Conservation (phyloP, 2,329 filamentous ascomycete species). For the Exophiala dermatitidis region DNA sequence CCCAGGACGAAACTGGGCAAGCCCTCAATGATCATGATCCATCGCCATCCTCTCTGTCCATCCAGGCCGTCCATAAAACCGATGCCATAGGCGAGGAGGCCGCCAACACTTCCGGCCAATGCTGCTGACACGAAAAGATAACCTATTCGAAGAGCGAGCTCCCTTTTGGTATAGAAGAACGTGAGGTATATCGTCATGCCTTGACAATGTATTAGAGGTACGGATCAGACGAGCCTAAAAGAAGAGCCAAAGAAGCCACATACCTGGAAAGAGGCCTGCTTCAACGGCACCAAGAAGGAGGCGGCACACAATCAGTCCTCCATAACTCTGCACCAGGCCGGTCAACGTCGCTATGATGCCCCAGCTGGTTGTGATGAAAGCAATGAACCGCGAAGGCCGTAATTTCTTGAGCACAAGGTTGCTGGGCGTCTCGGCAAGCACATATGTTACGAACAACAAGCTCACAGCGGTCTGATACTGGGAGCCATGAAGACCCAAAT, state of each 20-base stretch:
- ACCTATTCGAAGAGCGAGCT: conserved; percentile 40
- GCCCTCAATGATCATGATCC: conserved; percentile 50
- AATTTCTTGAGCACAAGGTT: conserved; percentile 42
- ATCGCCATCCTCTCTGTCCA: conserved; percentile 43
- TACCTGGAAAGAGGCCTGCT: conserved; percentile 36
- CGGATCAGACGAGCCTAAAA: background rate
- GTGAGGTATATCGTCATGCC: conserved; percentile 41
- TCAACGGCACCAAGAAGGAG: conserved; percentile 42
- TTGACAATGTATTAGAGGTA: conserved; percentile 5
- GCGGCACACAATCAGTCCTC: conserved; percentile 42
- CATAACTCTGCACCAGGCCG: conserved; percentile 43
- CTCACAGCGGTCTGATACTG: conserved; percentile 65
- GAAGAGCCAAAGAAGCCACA: background rate
- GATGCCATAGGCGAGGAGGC: conserved; percentile 47
- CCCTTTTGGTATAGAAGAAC: conserved; percentile 41
- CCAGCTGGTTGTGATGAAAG: conserved; percentile 36
- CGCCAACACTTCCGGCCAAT: conserved; percentile 47
- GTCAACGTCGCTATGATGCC: conserved; percentile 47
- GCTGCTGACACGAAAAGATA: conserved; percentile 43
- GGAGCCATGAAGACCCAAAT: conserved; percentile 38
- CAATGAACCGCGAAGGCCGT: conserved; percentile 48
- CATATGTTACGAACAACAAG: conserved; percentile 60
- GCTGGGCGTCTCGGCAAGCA: conserved; percentile 31
- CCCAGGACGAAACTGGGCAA: conserved; percentile 41
- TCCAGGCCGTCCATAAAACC: conserved; percentile 46